A percentile compares a stretch with the other conserved stretches of the same genome.
These are phyloP conservation scores for Exophiala bonariae DNA, from an alignment of 2,329 filamentous ascomycete species.

Conservation along the genomic window DNA sequence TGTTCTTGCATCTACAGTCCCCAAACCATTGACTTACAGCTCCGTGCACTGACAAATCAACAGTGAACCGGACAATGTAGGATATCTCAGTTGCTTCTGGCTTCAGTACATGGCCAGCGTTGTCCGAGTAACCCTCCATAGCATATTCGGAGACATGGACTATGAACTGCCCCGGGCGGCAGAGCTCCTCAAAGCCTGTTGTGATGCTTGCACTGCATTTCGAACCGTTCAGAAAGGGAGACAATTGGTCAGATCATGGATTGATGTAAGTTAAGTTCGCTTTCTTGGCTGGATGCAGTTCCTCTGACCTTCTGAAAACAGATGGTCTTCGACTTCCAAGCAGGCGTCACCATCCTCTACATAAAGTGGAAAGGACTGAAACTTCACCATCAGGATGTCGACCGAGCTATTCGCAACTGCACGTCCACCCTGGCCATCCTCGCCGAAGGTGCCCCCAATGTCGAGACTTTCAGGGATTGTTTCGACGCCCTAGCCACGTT, in stretches of 20 bases:
- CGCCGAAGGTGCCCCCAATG: neutral
- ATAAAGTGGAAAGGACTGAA: neutral
- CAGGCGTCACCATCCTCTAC: constrained; percentile 1
- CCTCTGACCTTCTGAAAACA: neutral
- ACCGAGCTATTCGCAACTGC: constrained; percentile 1
- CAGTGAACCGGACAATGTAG: neutral
- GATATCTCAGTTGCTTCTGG: neutral
- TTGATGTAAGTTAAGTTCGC: constrained; percentile 1
- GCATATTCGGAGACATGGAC: neutral
- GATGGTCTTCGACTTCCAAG: constrained; percentile 3
- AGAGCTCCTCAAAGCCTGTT: neutral
- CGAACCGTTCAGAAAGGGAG: neutral
- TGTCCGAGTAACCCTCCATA: neutral
- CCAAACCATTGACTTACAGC: neutral
- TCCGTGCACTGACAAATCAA: neutral
- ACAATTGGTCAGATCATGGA: constrained; percentile 1
- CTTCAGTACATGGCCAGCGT: neutral
- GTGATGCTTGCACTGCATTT: constrained; percentile 1
- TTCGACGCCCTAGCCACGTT: neutral
- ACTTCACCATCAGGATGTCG: neutral
- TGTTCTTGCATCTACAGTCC: neutral
- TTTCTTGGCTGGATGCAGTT: neutral
- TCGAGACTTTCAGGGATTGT: neutral
- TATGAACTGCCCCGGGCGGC: neutral
- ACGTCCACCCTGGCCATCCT: neutral